These are phyloP conservation scores for Aspergillaceae sp. DNA, from an alignment of 2,329 filamentous ascomycete genomes.

Conservation along the genomic window DNA sequence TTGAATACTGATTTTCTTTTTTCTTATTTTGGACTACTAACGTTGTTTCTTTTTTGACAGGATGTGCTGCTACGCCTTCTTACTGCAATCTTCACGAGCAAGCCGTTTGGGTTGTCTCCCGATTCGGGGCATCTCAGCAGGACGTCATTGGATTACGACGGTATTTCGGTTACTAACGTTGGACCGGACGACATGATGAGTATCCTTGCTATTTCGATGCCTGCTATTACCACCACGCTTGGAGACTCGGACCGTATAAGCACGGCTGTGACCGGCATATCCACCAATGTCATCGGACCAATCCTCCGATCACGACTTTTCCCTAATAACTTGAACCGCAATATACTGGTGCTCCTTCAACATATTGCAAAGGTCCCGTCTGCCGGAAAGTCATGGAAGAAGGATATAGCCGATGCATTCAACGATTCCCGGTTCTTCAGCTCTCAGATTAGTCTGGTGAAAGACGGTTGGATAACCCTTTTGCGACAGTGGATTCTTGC, in stretches of 20 bases:
- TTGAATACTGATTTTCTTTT: too few relatives aligned
- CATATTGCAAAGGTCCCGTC: conserved; percentile 69
- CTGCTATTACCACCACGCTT: conserved; percentile 71
- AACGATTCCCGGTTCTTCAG: conserved; percentile 81
- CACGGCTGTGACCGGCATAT: conserved; percentile 70
- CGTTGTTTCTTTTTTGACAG: conserved; percentile 35
- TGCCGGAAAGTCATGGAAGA: conserved; percentile 84
- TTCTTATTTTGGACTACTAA: conserved; percentile 11
- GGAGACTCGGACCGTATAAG: conserved; percentile 78
- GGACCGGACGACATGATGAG: conserved; percentile 67
- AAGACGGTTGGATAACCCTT: conserved; percentile 70
- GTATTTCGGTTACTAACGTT: conserved; percentile 28
- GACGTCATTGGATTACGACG: conserved; percentile 36
- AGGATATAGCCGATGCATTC: conserved; percentile 84
- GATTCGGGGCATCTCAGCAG: conserved; percentile 39
- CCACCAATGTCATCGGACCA: conserved; percentile 71
- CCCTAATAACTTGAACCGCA: conserved; percentile 70
- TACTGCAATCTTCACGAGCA: conserved; percentile 87
- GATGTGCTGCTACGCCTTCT: conserved; percentile 83
- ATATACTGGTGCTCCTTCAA: conserved; percentile 63
- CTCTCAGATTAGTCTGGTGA: conserved; percentile 57
- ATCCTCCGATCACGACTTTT: conserved; percentile 76
- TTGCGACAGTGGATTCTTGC: conserved; percentile 73
- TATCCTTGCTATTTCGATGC: conserved; percentile 70
- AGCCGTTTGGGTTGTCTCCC: conserved; percentile 64